A percentile compares a stretch with the other conserved stretches of the same genome.
Evolutionary conservation across 108 stramenopile genomes (phyloP).

Genomic region (Cyclotella baltica): DNA sequence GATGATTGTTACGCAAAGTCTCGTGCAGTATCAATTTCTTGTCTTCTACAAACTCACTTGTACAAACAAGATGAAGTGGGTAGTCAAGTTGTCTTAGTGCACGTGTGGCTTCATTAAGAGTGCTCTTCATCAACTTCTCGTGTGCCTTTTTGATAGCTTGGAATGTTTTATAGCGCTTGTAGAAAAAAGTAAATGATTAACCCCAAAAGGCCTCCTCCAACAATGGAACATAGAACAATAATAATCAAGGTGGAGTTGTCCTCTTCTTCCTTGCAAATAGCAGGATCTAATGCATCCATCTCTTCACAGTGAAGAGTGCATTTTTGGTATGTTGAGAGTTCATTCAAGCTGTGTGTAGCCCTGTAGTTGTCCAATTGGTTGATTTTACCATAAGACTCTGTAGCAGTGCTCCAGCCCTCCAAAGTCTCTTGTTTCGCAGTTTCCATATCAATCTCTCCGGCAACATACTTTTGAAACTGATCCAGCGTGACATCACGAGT

Average conservation of each 20-base stretch:
- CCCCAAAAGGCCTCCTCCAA: not conserved
- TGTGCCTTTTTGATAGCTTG: conserved; percentile 39
- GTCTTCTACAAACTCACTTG: conserved; percentile 39
- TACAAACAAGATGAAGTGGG: conserved; percentile 50
- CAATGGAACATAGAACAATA: conserved; percentile 7
- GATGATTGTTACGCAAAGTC: conserved; percentile 45
- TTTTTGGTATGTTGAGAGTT: conserved; percentile 23
- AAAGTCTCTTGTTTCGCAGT: conserved; percentile 9
- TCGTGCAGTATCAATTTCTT: conserved; percentile 48
- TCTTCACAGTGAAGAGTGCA: conserved; percentile 41
- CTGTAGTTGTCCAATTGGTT: conserved; percentile 41
- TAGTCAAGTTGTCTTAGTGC: conserved; percentile 49
- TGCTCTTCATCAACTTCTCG: conserved; percentile 49
- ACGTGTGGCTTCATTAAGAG: conserved; percentile 41
- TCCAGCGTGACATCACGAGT: conserved; percentile 41
- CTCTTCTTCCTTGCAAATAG: conserved; percentile 26
- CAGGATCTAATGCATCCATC: conserved; percentile 43
- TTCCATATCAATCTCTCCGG: conserved; percentile 33
- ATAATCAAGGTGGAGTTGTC: conserved; percentile 14
- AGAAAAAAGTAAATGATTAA: not conserved
- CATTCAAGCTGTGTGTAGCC: conserved; percentile 37
- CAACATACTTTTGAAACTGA: conserved; percentile 33
- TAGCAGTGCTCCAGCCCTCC: conserved; percentile 45
- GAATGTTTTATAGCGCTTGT: conserved; percentile 15
- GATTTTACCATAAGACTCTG: conserved; percentile 24